Conservation (phyloP, 805 yeast species). For the Candida sanyiensis region DNA sequence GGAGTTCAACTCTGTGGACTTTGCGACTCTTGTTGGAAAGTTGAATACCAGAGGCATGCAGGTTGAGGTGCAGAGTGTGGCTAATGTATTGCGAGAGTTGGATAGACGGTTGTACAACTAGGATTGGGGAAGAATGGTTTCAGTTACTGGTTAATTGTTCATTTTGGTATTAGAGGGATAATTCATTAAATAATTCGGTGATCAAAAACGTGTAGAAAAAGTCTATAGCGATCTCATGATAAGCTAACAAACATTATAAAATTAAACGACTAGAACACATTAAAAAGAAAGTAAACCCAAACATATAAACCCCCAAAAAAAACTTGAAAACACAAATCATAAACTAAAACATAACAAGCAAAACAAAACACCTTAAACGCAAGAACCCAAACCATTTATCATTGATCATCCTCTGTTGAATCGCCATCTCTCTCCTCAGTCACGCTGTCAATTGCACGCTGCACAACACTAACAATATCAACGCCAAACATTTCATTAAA, state of each 20-base stretch:
- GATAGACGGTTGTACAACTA: constrained; percentile 42
- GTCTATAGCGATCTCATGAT: background rate
- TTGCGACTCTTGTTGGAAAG: constrained; percentile 67
- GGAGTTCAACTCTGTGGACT: constrained; percentile 66
- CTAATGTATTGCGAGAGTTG: constrained; percentile 74
- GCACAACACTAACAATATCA: constrained; percentile 45
- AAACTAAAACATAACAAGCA: background rate
- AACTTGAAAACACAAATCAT: background rate
- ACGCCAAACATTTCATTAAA: constrained; percentile 48
- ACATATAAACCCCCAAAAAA: background rate
- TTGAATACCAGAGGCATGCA: constrained; percentile 80
- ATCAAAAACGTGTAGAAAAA: no score
- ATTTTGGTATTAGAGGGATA: background rate
- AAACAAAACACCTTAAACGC: background rate
- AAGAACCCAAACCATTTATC: background rate
- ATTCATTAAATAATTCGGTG: background rate
- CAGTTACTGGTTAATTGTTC: background rate
- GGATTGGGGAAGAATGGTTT: background rate
- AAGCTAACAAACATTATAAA: background rate
- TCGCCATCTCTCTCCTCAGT: constrained; percentile 6
- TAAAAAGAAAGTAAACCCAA: background rate
- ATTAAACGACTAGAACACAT: background rate
- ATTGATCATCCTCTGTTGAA: constrained; percentile 4
- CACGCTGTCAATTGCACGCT: constrained; percentile 37
- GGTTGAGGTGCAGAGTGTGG: constrained; percentile 88